Evolutionary conservation across 2,329 filamentous ascomycete species (phyloP), one percentile per base, ranked within the genome.

Genomic region (Xylaria sp.): DNA sequence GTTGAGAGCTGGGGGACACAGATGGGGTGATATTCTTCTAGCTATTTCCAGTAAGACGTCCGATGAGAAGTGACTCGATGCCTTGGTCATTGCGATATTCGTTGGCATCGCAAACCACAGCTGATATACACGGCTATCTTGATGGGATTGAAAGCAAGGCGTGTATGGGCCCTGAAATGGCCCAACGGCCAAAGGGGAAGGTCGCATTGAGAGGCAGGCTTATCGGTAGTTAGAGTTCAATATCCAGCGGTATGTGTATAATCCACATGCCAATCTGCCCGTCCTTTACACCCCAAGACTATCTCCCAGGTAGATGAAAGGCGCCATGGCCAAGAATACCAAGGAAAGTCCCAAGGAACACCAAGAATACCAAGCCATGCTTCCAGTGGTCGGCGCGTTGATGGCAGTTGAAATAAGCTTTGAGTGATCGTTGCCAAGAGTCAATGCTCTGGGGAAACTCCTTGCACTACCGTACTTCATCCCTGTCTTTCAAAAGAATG

Each of bases 381-480:
- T 38, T 61, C 21, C 37, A 12, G 45, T 45, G 23, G 43, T 8
- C 25, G n/a, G 54, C 19, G 5, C n/a, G 7, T 17, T 33, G 40
- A 11, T 12, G 23, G 57, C 9, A 12, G 63, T 66, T 40, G 56
- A 61, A 66, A 63, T 55, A 66, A 66, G 63, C 63, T 66, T 65
- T 63, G 19, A 8, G 28, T 17, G 15, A 17, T 40, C 51, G 31
- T 12, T 45, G 60, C 60, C 63, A 63, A 66, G 60, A 52, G 15
- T 15, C 23, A 17, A 58, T n/a, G 28, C 1, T 42, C 63, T 42
- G 49, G 54, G 62, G 50, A 58, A 56, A 23, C 15, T n/a, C 33
- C 15, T 45, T 21, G 3, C 9, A 28, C 17, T 53, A 4, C 1
- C 15, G 6, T 35, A 19, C 19, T 35, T 43, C 25, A 25, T 47